Percentiles rank a stretch among this genome's conserved stretches.
Evolutionary conservation across 768 basidiomycete species (phyloP).

Genomic region (Suillus subluteus): DNA sequence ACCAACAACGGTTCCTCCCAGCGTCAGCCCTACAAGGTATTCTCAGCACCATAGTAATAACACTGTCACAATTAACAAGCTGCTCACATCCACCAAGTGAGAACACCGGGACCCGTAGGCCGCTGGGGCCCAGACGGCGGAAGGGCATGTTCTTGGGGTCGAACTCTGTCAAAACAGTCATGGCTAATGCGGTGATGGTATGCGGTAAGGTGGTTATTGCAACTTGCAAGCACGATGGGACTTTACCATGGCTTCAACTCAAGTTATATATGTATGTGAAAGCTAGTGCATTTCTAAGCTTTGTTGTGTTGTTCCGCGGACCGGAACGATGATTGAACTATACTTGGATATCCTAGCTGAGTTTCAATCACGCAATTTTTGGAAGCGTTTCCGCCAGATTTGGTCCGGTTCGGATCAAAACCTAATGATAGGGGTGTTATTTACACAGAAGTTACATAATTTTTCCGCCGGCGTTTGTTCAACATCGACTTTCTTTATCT

Average conservation of each 20-base stretch:
- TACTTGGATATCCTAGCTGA: too few species aligned
- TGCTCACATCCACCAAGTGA: slow-evolving; percentile 52
- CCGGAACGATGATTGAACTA: too few species aligned
- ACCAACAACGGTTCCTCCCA: slow-evolving; percentile 50
- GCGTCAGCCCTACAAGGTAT: slow-evolving; percentile 42
- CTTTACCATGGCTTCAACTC: not conserved
- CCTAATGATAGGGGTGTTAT: too few species aligned
- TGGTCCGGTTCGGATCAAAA: too few species aligned
- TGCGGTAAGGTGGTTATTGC: slow-evolving; percentile 4
- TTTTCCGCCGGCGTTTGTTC: not conserved
- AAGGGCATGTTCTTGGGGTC: slow-evolving; percentile 44
- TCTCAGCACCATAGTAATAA: slow-evolving; percentile 4
- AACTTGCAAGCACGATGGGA: not conserved
- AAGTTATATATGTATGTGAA: slow-evolving; percentile 21
- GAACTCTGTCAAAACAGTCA: slow-evolving; percentile 36
- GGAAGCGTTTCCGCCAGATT: too few species aligned
- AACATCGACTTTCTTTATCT: not conserved
- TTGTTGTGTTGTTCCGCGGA: too few species aligned
- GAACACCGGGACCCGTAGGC: slow-evolving; percentile 54
- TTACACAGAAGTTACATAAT: not conserved
- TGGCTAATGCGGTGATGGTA: slow-evolving; percentile 11
- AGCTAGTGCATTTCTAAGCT: too few species aligned
- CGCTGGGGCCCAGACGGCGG: slow-evolving; percentile 48
- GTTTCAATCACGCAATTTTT: too few species aligned
- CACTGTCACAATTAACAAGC: not conserved